These are phyloP conservation scores for Juglanconis sp. DNA, from an alignment of 2,329 filamentous ascomycete species.

Conservation along the genomic window DNA sequence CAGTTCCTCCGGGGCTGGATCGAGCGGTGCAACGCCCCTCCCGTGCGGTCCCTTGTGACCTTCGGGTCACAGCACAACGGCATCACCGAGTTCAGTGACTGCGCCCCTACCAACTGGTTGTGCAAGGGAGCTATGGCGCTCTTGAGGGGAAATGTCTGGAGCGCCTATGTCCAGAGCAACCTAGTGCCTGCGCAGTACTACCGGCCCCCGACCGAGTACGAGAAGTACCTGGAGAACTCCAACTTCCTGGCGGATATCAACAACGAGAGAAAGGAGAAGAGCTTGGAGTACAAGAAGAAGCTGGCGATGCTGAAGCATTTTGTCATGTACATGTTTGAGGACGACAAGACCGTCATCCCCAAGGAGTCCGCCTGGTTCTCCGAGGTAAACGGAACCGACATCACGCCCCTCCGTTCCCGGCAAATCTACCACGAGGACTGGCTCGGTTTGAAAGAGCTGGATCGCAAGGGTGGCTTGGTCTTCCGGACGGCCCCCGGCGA, in stretches of 20 bases:
- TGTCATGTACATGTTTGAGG: slow-evolving; percentile 84
- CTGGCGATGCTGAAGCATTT: slow-evolving; percentile 70
- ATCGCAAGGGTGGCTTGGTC: slow-evolving; percentile 72
- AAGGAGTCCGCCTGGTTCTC: slow-evolving; percentile 91
- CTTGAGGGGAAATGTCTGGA: slow-evolving; percentile 79
- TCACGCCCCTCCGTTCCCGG: slow-evolving; percentile 66
- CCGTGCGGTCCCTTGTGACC: slow-evolving; percentile 76
- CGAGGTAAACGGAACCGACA: slow-evolving; percentile 72
- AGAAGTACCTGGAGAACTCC: slow-evolving; percentile 72
- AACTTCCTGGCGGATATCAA: slow-evolving; percentile 96
- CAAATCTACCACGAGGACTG: slow-evolving; percentile 85
- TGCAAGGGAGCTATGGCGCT: slow-evolving; percentile 79
- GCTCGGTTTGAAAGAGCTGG: slow-evolving; percentile 78
- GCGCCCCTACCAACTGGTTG: slow-evolving; percentile 68
- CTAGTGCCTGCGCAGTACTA: slow-evolving; percentile 96
- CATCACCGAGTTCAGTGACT: slow-evolving; percentile 78
- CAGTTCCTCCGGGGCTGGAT: slow-evolving; percentile 92
- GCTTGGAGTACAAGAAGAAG: slow-evolving; percentile 68
- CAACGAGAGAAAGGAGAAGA: slow-evolving; percentile 80
- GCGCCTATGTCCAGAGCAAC: slow-evolving; percentile 68
- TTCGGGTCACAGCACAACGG: slow-evolving; percentile 93
- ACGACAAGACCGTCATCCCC: slow-evolving; percentile 82
- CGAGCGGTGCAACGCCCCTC: slow-evolving; percentile 77
- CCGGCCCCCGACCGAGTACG: slow-evolving; percentile 66
- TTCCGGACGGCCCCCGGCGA: slow-evolving; percentile 71